A percentile compares a stretch with the other conserved stretches of the same genome.
These are phyloP conservation scores for Intubia oerlemansii DNA, from an alignment of 2,329 filamentous ascomycete genomes.

Conservation along the genomic window DNA sequence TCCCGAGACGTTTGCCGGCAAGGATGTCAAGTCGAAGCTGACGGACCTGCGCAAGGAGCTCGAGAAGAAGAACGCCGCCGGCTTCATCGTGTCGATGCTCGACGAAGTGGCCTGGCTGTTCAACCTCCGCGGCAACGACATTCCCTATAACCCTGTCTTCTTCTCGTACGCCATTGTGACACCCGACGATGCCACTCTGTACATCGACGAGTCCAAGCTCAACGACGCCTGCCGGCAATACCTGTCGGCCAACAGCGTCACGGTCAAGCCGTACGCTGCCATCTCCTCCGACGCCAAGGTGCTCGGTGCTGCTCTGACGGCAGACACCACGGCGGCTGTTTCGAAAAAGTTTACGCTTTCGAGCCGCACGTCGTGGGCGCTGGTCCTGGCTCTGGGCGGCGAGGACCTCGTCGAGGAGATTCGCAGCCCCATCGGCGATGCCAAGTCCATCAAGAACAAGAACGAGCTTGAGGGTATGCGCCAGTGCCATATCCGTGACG, in stretches of 20 bases:
- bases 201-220: slow-evolving; percentile 65
- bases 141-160: slow-evolving; percentile 95
- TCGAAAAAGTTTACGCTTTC: slow-evolving; percentile 62
- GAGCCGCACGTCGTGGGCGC: slow-evolving; percentile 79
- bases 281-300: slow-evolving; percentile 62
- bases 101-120: slow-evolving; percentile 98
- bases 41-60: slow-evolving; percentile 75
- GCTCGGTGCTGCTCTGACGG: slow-evolving; percentile 21
- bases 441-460: slow-evolving; percentile 88
- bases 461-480: slow-evolving; percentile 83
- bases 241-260: slow-evolving; percentile 46
- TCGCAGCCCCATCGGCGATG: slow-evolving; percentile 69
- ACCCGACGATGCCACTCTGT: slow-evolving; percentile 53
- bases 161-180: slow-evolving; percentile 91
- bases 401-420: slow-evolving; percentile 69
- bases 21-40: slow-evolving; percentile 64
- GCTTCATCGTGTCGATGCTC: slow-evolving; percentile 81
- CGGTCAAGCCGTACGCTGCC: slow-evolving; percentile 58
- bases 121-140: slow-evolving; percentile 85
- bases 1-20: slow-evolving; percentile 48
- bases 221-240: slow-evolving; percentile 45
- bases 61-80: slow-evolving; percentile 69
- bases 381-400: slow-evolving; percentile 70
- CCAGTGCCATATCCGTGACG: slow-evolving; percentile 80
- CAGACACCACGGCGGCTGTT: slow-evolving; percentile 9